Base-by-base conservation (phyloP, 1,139 yeast species). In the Yamadazyma diospyri region DNA sequence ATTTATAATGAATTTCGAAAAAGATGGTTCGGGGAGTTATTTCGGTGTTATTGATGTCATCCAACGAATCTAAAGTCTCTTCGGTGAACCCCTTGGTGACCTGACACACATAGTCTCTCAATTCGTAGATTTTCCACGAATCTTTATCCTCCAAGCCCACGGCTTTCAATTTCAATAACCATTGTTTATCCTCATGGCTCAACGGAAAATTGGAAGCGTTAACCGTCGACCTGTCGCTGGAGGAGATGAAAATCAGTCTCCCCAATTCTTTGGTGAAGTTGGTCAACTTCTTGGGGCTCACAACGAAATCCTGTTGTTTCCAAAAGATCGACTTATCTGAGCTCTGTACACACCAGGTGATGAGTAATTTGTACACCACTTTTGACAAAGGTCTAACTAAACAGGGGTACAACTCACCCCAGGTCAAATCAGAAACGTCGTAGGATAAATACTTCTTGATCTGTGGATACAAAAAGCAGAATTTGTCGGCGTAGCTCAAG, bases 381-480 rank as follows among this genome's bases (percentile, higher is more conserved):
- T 82, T 70, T 0, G 89, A 61, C 2, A 89, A 50, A 1, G 95
- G 89, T 29, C 70, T 69, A 26, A 80, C 77, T 25, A 81, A 67
- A 41, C 85, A 74, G 2, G 84, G 76, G 37, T 79, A 74, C 23
- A 88, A 53, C 1, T 77, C 65, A 16, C 76, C 74, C 76, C 89
- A 82, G 1, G 72, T 59, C 42, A 87, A 76, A 26, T 70, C 77
- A 1, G 80, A 66, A 3, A 88, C 70, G 44, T 92, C 97, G 50
- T 85, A 81, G 16, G 78, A 76, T 49, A 92, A 71, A 50, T 72
- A 88, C 0, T 87, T 81, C 39, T 84, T 70, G n/a, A 92, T 69
- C 20, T 85, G 67, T 0, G 97, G 97, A 42, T 86, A 81, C 14
- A 89, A 59, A 51, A 87, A 72, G 50, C 97, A 89, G 46, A 83